Percentiles rank a stretch among this genome's conserved stretches.
Conservation (phyloP, 1,284 basidiomycete species). For the Heterobasidion irregulare region DNA sequence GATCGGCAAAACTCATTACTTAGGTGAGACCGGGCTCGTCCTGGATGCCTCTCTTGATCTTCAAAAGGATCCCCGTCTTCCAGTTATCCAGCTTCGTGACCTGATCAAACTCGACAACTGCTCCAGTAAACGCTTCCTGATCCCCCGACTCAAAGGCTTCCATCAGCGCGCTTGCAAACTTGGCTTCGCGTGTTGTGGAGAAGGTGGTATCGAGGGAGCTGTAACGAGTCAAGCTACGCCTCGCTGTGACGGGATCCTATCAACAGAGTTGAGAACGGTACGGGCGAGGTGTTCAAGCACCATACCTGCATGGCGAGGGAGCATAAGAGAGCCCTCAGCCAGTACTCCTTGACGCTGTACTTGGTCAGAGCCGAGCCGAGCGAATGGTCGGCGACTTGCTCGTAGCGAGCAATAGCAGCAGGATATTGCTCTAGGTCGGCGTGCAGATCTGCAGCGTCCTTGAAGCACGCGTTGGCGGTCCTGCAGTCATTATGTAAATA, state of each 20-base stretch:
- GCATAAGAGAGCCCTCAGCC: constrained; percentile 84
- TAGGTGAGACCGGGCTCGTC: constrained; percentile 45
- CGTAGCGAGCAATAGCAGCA: constrained; percentile 83
- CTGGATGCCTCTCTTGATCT: constrained; percentile 73
- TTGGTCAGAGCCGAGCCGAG: constrained; percentile 85
- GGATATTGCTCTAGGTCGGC: constrained; percentile 85
- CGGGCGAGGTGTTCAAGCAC: neutral
- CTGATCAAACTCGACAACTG: constrained; percentile 80
- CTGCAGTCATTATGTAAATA: constrained; percentile 30
- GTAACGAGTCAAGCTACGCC: constrained; percentile 73
- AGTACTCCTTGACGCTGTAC: constrained; percentile 98
- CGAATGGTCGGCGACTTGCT: constrained; percentile 85
- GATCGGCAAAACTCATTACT: constrained; percentile 2
- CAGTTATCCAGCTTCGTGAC: constrained; percentile 89
- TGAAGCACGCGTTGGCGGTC: constrained; percentile 93
- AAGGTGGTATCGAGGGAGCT: constrained; percentile 75
- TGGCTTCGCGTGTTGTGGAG: constrained; percentile 80
- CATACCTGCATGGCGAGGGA: constrained; percentile 83
- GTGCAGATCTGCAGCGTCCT: constrained; percentile 93
- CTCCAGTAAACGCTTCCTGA: constrained; percentile 69
- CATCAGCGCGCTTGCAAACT: constrained; percentile 72
- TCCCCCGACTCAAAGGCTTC: constrained; percentile 81
- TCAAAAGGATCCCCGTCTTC: constrained; percentile 86
- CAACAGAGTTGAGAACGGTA: constrained; percentile 5
- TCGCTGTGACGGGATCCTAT: constrained; percentile 82